Base-by-base conservation (phyloP, 2,329 filamentous ascomycete species). In the Fusarium nodosum region DNA sequence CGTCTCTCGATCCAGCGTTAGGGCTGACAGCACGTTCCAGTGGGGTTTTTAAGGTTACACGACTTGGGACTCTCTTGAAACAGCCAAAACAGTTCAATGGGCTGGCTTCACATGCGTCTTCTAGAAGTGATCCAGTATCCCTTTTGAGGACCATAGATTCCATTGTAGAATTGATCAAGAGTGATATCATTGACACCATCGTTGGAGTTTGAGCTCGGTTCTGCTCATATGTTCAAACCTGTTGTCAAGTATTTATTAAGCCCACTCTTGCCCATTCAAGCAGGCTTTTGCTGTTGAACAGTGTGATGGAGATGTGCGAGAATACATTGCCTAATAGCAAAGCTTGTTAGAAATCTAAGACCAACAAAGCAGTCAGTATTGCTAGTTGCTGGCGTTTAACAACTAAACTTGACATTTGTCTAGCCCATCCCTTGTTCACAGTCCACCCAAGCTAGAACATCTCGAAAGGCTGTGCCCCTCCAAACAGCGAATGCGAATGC, bases 71-170 rank as follows among this genome's bases (percentile, higher is more conserved):
- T 6, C n/a, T 12, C 18, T 7, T 30, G 15, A 16, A 42, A 44
- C 22, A 44, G 22, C 10, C 24, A 10, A 18, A 4, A 44, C 13
- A 18, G 6, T 18, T 44, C 9, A 18, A 26, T 16, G 5, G 12
- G 15, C 9, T 44, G 15, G 15, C 24, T 18, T 44, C 22, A 24
- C 41, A 26, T 26, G 20, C 9, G 7, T 24, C 7, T 4, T 10
- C 5, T 7, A 12, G 16, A 10, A 10, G 8, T 16, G 10, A 10
- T 6, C 36, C 12, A 4, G 12, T 10, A 3, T 38, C 6, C 20
- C 3, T 11, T 7, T n/a, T 5, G 2, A 38, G 5, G 3, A 16
- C 24, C 20, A 16, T 3, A 24, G 5, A 8, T 0, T 10, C 24
- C 4, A 41, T 16, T 6, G 38, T 5, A 16, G 1, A 5, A 16